Evolutionary conservation across 345 rosid genomes (phyloP).

Genomic region (Corchorus olitorius): DNA sequence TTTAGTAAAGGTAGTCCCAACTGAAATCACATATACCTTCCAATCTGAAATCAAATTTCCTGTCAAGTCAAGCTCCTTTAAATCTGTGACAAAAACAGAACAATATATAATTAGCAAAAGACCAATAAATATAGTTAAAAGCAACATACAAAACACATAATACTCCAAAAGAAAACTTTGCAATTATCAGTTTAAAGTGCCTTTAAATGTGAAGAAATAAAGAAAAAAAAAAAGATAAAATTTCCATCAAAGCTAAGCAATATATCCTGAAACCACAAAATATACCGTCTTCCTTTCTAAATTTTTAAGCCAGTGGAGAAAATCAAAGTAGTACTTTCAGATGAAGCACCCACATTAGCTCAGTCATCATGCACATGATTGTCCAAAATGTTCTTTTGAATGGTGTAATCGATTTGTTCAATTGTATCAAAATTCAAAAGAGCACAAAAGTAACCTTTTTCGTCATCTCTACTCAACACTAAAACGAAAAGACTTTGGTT

Average conservation of each 20-base stretch:
- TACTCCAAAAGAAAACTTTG: neutral
- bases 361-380: neutral
- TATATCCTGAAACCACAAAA: conserved; percentile 3
- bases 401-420: neutral
- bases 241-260: neutral
- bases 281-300: neutral
- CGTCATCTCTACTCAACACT: neutral
- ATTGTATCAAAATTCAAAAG: neutral
- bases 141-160: conserved; percentile 4
- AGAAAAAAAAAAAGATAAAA: conserved; percentile 4
- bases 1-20: conserved; percentile 10
- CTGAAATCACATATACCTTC: conserved; percentile 52
- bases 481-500: neutral
- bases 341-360: neutral
- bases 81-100: conserved; percentile 46
- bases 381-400: neutral
- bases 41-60: conserved; percentile 91
- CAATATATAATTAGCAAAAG: neutral
- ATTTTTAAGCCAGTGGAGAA: neutral
- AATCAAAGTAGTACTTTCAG: neutral
- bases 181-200: neutral
- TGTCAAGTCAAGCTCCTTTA: conserved; percentile 82
- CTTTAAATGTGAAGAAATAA: neutral
- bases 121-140: neutral
- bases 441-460: neutral